Evolutionary conservation across 1,284 basidiomycete genomes (phyloP), one percentile per base, ranked within the genome.

Genomic region (Pyrrhoderma lamaoense): DNA sequence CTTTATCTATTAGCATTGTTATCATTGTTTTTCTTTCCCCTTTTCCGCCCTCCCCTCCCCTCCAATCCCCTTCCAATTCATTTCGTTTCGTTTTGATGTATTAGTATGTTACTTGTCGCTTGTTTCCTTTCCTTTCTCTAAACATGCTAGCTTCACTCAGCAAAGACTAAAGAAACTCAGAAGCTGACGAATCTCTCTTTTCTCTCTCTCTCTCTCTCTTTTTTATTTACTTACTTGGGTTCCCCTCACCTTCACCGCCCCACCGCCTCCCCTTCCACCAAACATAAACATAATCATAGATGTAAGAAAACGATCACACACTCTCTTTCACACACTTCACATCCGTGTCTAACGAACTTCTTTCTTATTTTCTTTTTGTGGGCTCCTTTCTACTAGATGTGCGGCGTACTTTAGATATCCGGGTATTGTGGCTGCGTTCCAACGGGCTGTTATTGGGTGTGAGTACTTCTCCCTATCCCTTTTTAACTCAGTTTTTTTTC

Each of bases 371-470:
- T 31, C 11, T 31, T 31, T 5, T 31, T 31, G 27, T 5, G 27
- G 27, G 11, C 11, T 31, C 27, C 27, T n/a, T n/a, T n/a, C n/a
- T n/a, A n/a, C n/a, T n/a, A 31, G 27, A 31, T 31, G 27, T 31
- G 27, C 5, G 11, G 27, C 35, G 4, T 51, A 35, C 31, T 51
- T 37, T 43, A 14, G 42, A 21, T 51, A 44, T 43, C 39, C 49
- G 22, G 49, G 49, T 11, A 44, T 44, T 19, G 38, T 51, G 16
- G 42, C 34, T 21, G 45, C 49, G 2, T 37, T 45, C 11, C 49
- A 51, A 18, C 42, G 49, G 8, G n/a, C 36, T 14, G 23, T 51
- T 16, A 44, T 51, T n/a, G 49, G 49, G 16, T 51, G 49, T 51
- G 14, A n/a, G 48, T 49, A 2, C 19, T 8, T 31, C 8, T 5